Conservation (phyloP, 2,329 filamentous ascomycete genomes). For the Calycina herbarum region DNA sequence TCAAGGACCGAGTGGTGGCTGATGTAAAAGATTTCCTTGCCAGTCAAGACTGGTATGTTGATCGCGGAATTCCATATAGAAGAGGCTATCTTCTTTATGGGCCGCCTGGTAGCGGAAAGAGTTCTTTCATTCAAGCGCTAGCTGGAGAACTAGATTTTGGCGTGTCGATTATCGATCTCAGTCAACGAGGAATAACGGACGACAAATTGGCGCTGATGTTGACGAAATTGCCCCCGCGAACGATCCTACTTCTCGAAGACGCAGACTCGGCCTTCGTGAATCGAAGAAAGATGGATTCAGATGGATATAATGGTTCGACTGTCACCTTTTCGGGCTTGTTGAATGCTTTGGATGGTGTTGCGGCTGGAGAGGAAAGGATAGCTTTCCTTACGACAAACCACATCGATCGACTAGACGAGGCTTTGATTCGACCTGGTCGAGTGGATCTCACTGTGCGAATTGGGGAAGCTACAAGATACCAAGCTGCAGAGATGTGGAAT, state of each 20-base stretch:
- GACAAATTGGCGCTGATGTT: slow-evolving; percentile 52
- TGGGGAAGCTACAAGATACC: slow-evolving; percentile 81
- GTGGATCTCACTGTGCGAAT: slow-evolving; percentile 93
- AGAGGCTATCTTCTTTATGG: slow-evolving; percentile 79
- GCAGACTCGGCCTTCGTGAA: slow-evolving; percentile 51
- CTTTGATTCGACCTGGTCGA: slow-evolving; percentile 83
- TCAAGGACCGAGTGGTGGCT: slow-evolving; percentile 54
- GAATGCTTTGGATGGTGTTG: slow-evolving; percentile 86
- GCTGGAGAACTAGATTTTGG: slow-evolving; percentile 65
- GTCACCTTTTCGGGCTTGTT: slow-evolving; percentile 85
- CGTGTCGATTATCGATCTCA: slow-evolving; percentile 54
- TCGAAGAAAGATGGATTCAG: slow-evolving; percentile 58
- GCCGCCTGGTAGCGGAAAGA: slow-evolving; percentile 76
- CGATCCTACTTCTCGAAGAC: slow-evolving; percentile 57
- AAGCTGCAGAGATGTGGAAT: slow-evolving; percentile 87
- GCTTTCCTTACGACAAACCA: slow-evolving; percentile 96
- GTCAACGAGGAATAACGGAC: slow-evolving; percentile 57
- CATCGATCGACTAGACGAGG: slow-evolving; percentile 80
- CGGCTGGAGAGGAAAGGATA: slow-evolving; percentile 89
- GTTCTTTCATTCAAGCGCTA: slow-evolving; percentile 91
- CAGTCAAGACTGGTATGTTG: slow-evolving; percentile 85
- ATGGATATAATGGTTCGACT: slow-evolving; percentile 35
- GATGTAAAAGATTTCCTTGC: slow-evolving; percentile 53
- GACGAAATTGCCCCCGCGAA: slow-evolving; percentile 50
- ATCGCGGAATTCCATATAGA: slow-evolving; percentile 73